phyloP scores from a whole-genome alignment of 768 basidiomycete genomes.

The Suillus occidentalis region DNA sequence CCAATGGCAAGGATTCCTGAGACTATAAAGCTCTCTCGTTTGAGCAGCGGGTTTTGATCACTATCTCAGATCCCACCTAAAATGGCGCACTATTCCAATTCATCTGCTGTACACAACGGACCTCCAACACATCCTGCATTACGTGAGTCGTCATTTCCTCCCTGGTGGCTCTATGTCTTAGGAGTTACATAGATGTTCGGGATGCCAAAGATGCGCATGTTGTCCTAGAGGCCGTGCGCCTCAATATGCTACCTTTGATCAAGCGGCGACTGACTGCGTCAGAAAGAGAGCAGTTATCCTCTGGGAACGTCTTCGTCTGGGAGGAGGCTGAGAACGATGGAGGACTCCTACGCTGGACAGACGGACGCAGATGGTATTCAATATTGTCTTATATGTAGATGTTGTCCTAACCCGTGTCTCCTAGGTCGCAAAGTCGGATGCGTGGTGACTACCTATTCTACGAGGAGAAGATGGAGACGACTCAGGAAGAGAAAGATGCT shows the following conservation, averaged over 20 bases:
- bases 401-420: slow-evolving; percentile 8
- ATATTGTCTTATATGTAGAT: not conserved
- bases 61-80: slow-evolving; percentile 7
- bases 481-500: slow-evolving; percentile 74
- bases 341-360: slow-evolving; percentile 72
- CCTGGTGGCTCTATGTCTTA: slow-evolving; percentile 4
- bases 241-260: slow-evolving; percentile 67
- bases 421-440: slow-evolving; percentile 85
- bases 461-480: slow-evolving; percentile 80
- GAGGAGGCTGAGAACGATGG: slow-evolving; percentile 79
- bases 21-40: slow-evolving; percentile 26
- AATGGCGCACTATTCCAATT: slow-evolving; percentile 15
- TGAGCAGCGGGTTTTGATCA: slow-evolving; percentile 10
- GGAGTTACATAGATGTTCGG: slow-evolving; percentile 55
- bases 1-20: slow-evolving; percentile 13
- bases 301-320: slow-evolving; percentile 84
- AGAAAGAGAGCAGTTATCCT: slow-evolving; percentile 67
- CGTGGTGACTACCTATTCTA: slow-evolving; percentile 81
- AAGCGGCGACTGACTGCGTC: slow-evolving; percentile 66
- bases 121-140: slow-evolving; percentile 32
- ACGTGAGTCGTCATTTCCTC: slow-evolving; percentile 21
- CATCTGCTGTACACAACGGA: slow-evolving; percentile 21
- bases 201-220: slow-evolving; percentile 80
- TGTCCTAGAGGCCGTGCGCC: slow-evolving; percentile 73
- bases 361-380: slow-evolving; percentile 71